Percentiles rank a stretch among this genome's conserved stretches.
These are phyloP conservation scores for Quaeritorhiza haematococci DNA, from an alignment of 371 early-diverging fungal genomes.

Conservation along the genomic window DNA sequence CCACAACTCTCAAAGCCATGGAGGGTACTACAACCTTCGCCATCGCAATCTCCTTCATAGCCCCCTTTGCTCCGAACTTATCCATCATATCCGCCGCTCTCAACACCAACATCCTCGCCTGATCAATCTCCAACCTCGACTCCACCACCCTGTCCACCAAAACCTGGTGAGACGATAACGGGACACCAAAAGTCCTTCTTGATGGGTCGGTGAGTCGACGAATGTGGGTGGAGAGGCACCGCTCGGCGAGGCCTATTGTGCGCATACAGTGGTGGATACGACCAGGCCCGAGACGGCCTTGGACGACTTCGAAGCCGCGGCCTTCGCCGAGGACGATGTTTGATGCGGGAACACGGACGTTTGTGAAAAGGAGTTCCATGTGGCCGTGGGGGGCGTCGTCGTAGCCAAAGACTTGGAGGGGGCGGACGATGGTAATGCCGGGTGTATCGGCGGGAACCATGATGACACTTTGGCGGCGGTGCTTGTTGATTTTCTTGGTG, in stretches of 20 bases:
- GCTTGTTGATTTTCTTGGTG: constrained; percentile 58
- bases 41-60: constrained; percentile 89
- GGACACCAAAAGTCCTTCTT: constrained; percentile 81
- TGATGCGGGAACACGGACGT: constrained; percentile 81
- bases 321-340: constrained; percentile 92
- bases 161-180: constrained; percentile 75
- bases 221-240: constrained; percentile 80
- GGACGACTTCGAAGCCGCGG: constrained; percentile 94
- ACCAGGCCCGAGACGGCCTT: constrained; percentile 91
- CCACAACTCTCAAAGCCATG: constrained; percentile 62
- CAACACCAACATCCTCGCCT: constrained; percentile 81
- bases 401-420: constrained; percentile 86
- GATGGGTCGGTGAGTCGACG: constrained; percentile 75
- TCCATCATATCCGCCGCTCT: constrained; percentile 89
- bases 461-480: constrained; percentile 85
- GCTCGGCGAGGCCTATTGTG: constrained; percentile 89
- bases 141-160: constrained; percentile 73
- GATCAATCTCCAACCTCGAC: constrained; percentile 86
- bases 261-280: constrained; percentile 75
- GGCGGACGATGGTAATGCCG: constrained; percentile 80
- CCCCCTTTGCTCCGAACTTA: constrained; percentile 75
- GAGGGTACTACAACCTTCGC: constrained; percentile 86
- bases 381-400: constrained; percentile 89
- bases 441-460: constrained; percentile 84
- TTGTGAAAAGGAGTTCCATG: constrained; percentile 83